phyloP scores from a whole-genome alignment of 345 rosid genomes.

The Murraya koenigii region DNA sequence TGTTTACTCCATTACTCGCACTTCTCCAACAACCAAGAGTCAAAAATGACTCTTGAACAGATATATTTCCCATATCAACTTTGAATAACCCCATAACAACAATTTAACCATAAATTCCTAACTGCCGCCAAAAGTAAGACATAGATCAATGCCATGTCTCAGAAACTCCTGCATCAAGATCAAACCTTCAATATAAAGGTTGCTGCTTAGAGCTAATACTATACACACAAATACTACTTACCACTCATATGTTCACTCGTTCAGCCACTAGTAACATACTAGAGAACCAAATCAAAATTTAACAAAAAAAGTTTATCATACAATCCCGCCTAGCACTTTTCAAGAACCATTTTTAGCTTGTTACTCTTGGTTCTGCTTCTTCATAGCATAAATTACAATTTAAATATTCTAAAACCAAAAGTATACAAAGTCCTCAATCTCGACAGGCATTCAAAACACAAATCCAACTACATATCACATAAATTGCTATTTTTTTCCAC shows the following conservation, averaged over 20 bases:
- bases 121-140: not conserved
- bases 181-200: not conserved
- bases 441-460: not conserved
- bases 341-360: not conserved
- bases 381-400: not conserved
- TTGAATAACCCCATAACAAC: not conserved
- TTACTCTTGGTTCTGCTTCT: not conserved
- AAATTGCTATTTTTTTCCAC: too few species aligned
- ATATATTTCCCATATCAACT: not conserved
- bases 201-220: not conserved
- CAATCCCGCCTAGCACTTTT: not conserved
- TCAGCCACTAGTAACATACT: not conserved
- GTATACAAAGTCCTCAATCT: not conserved
- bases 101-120: not conserved
- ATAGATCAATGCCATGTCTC: not conserved
- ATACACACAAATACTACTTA: not conserved
- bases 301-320: not conserved
- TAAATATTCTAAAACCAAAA: conserved; percentile 9
- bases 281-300: not conserved
- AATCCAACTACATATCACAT: not conserved
- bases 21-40: not conserved
- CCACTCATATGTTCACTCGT: too few species aligned
- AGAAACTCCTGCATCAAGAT: not conserved
- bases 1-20: not conserved
- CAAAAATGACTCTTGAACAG: not conserved